A percentile compares a stretch with the other conserved stretches of the same genome.
phyloP scores from a whole-genome alignment of 352 stramenopile species.

The Globisporangium paroecandrum region DNA sequence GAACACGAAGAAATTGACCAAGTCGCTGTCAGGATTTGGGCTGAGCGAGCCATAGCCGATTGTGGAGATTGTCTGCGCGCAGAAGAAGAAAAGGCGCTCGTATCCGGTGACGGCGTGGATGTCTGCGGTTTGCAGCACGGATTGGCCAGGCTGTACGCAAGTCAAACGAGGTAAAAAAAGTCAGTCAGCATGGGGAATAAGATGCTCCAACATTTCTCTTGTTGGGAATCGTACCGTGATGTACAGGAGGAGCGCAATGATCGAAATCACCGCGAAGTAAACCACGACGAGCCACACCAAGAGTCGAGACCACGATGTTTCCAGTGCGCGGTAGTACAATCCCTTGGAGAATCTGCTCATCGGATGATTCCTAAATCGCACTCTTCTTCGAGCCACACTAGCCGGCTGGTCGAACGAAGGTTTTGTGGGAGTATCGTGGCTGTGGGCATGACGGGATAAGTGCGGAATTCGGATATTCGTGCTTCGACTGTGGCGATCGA shows the following conservation, averaged over 20 bases:
- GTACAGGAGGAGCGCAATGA: slow-evolving; percentile 39
- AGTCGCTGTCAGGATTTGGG: slow-evolving; percentile 38
- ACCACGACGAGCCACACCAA: slow-evolving; percentile 34
- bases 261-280: slow-evolving; percentile 36
- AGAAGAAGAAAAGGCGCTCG: slow-evolving; percentile 51
- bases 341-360: slow-evolving; percentile 38
- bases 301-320: slow-evolving; percentile 38
- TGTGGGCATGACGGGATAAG: slow-evolving; percentile 15
- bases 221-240: slow-evolving; percentile 32
- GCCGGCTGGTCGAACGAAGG: slow-evolving; percentile 26
- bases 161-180: not conserved
- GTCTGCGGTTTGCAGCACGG: slow-evolving; percentile 8
- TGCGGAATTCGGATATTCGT: slow-evolving; percentile 21
- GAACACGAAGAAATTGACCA: slow-evolving; percentile 64
- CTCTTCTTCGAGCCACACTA: slow-evolving; percentile 33
- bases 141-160: slow-evolving; percentile 13
- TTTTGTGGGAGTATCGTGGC: slow-evolving; percentile 10
- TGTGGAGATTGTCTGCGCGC: slow-evolving; percentile 58
- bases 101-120: slow-evolving; percentile 23
- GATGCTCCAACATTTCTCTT: not conserved
- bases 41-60: slow-evolving; percentile 49
- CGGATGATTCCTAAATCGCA: slow-evolving; percentile 46
- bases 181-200: not conserved
- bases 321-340: slow-evolving; percentile 50
- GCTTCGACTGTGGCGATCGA: slow-evolving; percentile 24